Conservation (phyloP, 371 early-diverging fungal species). For the Mortierella sp. region DNA sequence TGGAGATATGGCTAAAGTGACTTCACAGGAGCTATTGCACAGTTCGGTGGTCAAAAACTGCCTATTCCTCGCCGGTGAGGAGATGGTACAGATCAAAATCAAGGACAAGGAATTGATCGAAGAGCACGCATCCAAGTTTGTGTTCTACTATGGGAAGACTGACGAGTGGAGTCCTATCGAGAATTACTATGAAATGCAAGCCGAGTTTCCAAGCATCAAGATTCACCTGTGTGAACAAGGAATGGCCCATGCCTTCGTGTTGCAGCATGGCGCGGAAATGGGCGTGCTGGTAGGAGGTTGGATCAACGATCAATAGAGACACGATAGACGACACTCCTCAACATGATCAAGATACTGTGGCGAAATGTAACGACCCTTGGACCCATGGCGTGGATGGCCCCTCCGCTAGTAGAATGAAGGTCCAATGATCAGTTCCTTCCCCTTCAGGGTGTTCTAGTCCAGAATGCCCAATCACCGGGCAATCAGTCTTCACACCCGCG, state of each 20-base stretch:
- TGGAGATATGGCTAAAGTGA: conserved; percentile 62
- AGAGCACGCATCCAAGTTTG: conserved; percentile 68
- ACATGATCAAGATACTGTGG: too few relatives aligned
- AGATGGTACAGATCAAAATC: conserved; percentile 75
- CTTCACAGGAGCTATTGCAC: conserved; percentile 71
- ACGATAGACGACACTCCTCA: neutral
- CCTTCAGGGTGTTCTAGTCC: too few relatives aligned
- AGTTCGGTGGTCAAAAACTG: conserved; percentile 69
- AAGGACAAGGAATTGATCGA: conserved; percentile 74
- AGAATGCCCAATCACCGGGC: too few relatives aligned
- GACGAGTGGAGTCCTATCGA: conserved; percentile 85
- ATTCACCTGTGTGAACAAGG: conserved; percentile 70
- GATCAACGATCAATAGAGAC: conserved; percentile 38
- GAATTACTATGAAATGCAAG: conserved; percentile 75
- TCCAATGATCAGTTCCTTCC: too few relatives aligned
- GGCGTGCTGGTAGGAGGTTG: conserved; percentile 44
- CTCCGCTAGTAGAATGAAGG: too few relatives aligned
- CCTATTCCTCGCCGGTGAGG: conserved; percentile 75
- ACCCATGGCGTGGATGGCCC: too few relatives aligned
- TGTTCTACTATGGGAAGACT: conserved; percentile 81
- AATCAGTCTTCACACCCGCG: too few relatives aligned
- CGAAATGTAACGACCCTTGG: too few relatives aligned
- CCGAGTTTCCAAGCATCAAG: conserved; percentile 71
- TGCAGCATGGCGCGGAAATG: conserved; percentile 59
- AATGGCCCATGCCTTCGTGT: conserved; percentile 83